phyloP scores from a whole-genome alignment of 2,329 filamentous ascomycete species.

The Cadophora malorum region DNA sequence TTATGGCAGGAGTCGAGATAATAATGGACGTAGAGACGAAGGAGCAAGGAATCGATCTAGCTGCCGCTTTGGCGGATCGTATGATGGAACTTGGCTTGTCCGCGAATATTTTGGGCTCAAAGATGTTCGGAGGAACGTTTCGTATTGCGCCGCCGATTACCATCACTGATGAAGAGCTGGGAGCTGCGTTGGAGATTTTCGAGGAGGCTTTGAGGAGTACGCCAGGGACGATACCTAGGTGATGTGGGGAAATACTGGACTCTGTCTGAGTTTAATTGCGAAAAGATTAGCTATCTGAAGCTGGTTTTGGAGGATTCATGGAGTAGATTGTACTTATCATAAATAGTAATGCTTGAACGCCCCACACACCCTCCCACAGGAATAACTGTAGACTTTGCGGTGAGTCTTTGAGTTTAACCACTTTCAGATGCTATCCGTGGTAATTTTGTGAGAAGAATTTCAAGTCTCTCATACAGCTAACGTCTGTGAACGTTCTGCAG shows the following conservation, averaged over 20 bases:
- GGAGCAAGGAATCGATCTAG: constrained; percentile 54
- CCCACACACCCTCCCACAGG: background rate
- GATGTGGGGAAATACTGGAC: background rate
- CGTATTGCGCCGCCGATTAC: constrained; percentile 67
- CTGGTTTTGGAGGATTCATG: background rate
- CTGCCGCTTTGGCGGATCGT: constrained; percentile 51
- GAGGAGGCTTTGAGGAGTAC: constrained; percentile 57
- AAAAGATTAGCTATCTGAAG: background rate
- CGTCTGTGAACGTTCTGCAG: background rate
- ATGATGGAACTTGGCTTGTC: constrained; percentile 61
- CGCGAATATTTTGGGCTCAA: constrained; percentile 61
- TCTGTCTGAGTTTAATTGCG: background rate
- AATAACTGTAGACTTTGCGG: background rate
- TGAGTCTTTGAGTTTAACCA: background rate
- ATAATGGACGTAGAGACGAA: constrained; percentile 58
- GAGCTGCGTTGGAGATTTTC: constrained; percentile 59
- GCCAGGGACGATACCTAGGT: constrained; percentile 24
- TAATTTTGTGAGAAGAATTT: background rate
- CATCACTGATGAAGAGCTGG: constrained; percentile 56
- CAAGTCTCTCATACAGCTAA: background rate
- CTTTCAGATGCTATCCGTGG: background rate
- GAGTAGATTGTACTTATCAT: background rate
- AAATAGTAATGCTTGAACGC: background rate
- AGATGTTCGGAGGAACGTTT: constrained; percentile 62
- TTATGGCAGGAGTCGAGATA: constrained; percentile 65